Evolutionary conservation across 169 alveolate genomes (phyloP).

Genomic region (Cryptosporidium sp.): DNA sequence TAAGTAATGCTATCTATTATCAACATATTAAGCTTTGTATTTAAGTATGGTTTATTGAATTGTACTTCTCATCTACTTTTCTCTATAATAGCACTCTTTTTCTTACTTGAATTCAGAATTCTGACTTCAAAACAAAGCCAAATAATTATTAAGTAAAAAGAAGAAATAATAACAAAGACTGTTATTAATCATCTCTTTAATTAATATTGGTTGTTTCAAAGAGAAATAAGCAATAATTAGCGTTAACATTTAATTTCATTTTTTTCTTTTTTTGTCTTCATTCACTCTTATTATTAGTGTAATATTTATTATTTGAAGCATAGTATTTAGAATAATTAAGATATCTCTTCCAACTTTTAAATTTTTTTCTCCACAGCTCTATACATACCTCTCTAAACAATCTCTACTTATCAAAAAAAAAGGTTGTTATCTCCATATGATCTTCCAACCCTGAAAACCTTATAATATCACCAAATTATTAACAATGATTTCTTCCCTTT

Average conservation of each 20-base stretch:
- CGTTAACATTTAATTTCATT: conserved; percentile 24
- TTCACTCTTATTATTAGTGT: background rate
- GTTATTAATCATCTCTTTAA: background rate
- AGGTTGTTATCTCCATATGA: no score
- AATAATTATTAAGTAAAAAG: background rate
- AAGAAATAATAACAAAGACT: background rate
- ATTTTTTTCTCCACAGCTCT: background rate
- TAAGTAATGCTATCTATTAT: conserved; percentile 5
- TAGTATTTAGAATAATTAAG: background rate
- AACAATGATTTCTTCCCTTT: no score
- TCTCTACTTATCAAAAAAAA: background rate
- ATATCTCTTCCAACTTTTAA: background rate
- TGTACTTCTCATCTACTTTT: background rate
- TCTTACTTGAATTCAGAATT: conserved; percentile 16
- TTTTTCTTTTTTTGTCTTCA: background rate
- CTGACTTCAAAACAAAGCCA: background rate
- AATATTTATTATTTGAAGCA: background rate
- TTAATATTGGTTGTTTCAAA: background rate
- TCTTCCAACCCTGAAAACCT: background rate
- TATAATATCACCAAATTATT: no score
- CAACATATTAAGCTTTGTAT: conserved; percentile 10
- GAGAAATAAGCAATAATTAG: conserved; percentile 50
- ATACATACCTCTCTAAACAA: background rate
- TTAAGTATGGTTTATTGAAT: background rate
- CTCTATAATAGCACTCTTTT: conserved; percentile 17